Base-by-base conservation (phyloP, 257 asterid species). In the Gentiana straminea region DNA sequence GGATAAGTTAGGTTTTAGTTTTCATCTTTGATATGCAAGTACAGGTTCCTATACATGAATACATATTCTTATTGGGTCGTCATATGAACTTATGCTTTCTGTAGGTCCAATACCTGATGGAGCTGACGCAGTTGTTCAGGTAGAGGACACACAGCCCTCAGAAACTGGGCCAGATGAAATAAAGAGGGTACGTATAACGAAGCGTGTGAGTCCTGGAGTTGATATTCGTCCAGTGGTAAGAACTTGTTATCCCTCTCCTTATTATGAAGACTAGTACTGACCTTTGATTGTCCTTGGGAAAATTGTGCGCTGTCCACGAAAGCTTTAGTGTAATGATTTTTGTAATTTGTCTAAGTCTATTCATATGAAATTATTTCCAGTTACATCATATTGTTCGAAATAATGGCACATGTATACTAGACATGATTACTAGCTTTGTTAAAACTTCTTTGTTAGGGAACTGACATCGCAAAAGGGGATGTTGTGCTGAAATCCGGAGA, bases 141-240 rank as follows among this genome's bases (percentile, higher is more conserved):
- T 91, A 54, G 98, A 91, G 81, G 95, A 87, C 64, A 77, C 95
- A 61, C 64, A 59, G 44, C 54, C 55, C 63, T 59, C 78, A 59
- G 80, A 75, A 60, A 73, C 58, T 72, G 77, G 62, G 63, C 41
- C 86, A 51, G 47, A 3, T 56, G 78, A 58, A 63, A 38, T 55
- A 33, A 84, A 83, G 80, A 75, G 64, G 62, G 94, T 91, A 51
- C 77, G 68, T 54, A 76, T 91, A 70, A 65, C 83, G 87, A 83
- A 83, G 68, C 83, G 70, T 67, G 75, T 75, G 60, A 63, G 71
- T 13, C 81, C 63, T 55, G 98, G 97, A 63, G 64, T 71, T 70
- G 94, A 91, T 79, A 80, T 91, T 60, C 84, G 97, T 60, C 90
- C 91, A 45, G 94, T 87, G 95, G 98, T 91, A 81, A 32, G 88